Conservation (phyloP, 2,329 filamentous ascomycete genomes). For the Verticillium dahliae region DNA sequence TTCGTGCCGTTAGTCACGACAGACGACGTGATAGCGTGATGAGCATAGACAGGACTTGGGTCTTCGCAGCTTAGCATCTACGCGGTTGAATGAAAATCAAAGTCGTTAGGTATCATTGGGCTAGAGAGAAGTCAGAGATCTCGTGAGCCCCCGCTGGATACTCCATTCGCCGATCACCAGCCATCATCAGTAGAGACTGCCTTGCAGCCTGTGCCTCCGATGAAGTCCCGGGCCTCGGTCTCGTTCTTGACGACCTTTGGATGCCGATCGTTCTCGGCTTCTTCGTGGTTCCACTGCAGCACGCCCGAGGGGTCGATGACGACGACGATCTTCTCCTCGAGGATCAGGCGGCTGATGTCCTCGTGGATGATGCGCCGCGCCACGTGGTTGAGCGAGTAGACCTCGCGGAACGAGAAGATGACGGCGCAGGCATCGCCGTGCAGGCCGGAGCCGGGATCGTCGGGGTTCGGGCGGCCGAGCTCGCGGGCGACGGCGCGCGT, state of each 20-base stretch:
- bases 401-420: constrained; percentile 23
- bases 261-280: constrained; percentile 5
- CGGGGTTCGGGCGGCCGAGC: constrained; percentile 13
- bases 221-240: constrained; percentile 18
- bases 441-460: constrained; percentile 18
- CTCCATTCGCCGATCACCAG: constrained; percentile 7
- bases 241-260: constrained; percentile 17
- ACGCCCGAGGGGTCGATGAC: constrained; percentile 21
- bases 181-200: constrained; percentile 16
- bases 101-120: no score
- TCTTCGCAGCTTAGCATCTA: no score
- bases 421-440: constrained; percentile 20
- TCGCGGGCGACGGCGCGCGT: constrained; percentile 22
- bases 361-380: constrained; percentile 22
- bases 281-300: constrained; percentile 13
- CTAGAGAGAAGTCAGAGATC: no score
- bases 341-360: constrained; percentile 16
- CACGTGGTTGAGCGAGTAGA: constrained; percentile 21
- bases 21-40: no score
- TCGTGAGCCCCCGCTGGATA: no score
- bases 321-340: constrained; percentile 18
- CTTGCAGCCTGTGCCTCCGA: constrained; percentile 22
- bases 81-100: no score
- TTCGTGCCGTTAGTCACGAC: no score
- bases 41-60: no score